Conservation (phyloP, 345 rosid genomes). For the Brassica incana region DNA sequence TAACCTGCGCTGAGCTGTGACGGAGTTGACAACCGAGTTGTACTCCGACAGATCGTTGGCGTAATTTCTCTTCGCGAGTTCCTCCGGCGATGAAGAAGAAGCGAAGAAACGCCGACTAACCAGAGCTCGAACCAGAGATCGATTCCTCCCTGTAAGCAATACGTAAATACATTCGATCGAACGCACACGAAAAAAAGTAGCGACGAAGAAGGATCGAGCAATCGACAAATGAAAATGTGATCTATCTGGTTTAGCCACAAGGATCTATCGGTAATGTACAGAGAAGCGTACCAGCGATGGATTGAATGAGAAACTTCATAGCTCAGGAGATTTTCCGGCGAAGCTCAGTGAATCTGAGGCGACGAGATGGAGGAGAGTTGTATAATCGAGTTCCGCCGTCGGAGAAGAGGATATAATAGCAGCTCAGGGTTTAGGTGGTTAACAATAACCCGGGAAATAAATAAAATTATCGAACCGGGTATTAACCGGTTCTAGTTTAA, state of each 20-base stretch:
- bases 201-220: neutral
- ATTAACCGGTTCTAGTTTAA: neutral
- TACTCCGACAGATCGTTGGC: constrained; percentile 75
- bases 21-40: constrained; percentile 65
- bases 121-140: constrained; percentile 48
- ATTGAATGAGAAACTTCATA: constrained; percentile 61
- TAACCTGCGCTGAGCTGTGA: constrained; percentile 69
- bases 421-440: constrained; percentile 25
- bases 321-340: constrained; percentile 30
- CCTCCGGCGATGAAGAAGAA: constrained; percentile 52
- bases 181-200: neutral
- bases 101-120: constrained; percentile 54
- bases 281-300: constrained; percentile 41
- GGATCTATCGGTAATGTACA: neutral
- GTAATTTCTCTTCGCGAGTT: constrained; percentile 65
- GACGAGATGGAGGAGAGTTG: constrained; percentile 12
- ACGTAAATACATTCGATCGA: neutral
- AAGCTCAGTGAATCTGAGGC: constrained; percentile 4
- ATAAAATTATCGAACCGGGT: constrained; percentile 9
- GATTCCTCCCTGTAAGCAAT: constrained; percentile 42
- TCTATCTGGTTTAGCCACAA: constrained; percentile 11
- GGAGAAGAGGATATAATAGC: neutral
- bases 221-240: constrained; percentile 7
- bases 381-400: constrained; percentile 28
- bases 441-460: constrained; percentile 21